Percentiles rank a stretch among this genome's conserved stretches.
phyloP scores from a whole-genome alignment of 257 asterid genomes.

The Jacaranda copaia region DNA sequence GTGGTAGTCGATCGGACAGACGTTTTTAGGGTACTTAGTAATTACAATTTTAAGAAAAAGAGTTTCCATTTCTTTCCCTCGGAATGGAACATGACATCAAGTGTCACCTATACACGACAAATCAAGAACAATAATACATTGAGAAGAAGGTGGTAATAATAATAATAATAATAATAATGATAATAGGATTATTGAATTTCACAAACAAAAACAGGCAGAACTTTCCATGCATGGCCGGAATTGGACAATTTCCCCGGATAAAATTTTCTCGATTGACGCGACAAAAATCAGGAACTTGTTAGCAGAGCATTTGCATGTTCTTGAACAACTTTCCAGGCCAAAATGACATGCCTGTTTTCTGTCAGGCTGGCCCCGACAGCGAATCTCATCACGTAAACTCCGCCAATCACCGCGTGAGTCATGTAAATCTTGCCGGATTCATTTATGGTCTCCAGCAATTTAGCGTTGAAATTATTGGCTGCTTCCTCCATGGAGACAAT shows the following conservation, averaged over 20 bases:
- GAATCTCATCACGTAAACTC: slow-evolving; percentile 64
- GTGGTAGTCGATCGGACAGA: no score
- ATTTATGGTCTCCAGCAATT: slow-evolving; percentile 64
- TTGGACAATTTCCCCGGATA: background rate
- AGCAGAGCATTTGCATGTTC: slow-evolving; percentile 62
- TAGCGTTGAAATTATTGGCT: slow-evolving; percentile 56
- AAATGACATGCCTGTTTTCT: slow-evolving; percentile 62
- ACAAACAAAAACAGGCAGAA: slow-evolving; percentile 34
- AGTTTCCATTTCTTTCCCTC: background rate
- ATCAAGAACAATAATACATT: slow-evolving; percentile 5
- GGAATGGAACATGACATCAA: background rate
- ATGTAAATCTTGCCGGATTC: slow-evolving; percentile 64
- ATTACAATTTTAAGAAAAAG: background rate
- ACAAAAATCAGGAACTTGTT: slow-evolving; percentile 25
- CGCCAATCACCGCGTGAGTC: slow-evolving; percentile 78
- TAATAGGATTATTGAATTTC: background rate
- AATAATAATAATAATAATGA: no score
- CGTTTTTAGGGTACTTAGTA: no score
- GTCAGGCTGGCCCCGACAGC: slow-evolving; percentile 73
- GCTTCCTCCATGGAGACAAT: slow-evolving; percentile 42
- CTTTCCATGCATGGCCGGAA: background rate
- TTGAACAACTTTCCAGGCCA: slow-evolving; percentile 75
- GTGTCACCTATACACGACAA: slow-evolving; percentile 24
- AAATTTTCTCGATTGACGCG: background rate
- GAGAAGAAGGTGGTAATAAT: background rate